Base-by-base conservation (phyloP, 352 stramenopile genomes). In the Blastocystis sp. region DNA sequence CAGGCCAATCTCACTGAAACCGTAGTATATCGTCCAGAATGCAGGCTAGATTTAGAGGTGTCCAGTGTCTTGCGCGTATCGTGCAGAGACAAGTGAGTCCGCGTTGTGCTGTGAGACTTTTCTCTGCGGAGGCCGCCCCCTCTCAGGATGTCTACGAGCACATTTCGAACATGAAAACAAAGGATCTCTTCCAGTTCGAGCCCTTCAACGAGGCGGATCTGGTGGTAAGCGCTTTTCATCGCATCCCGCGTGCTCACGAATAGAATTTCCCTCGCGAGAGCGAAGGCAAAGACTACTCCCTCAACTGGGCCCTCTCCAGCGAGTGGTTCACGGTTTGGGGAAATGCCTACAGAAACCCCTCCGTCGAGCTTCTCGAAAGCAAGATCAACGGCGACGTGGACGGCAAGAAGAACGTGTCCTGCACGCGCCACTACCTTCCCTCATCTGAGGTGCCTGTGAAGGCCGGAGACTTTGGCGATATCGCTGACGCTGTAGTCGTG, bases 271-370 rank as follows among this genome's bases (percentile, higher is more conserved):
- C 76, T 76, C 76, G 52, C 17, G 59, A 45, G 34, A 76, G 19
- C 7, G 38, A 11, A 4, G 76, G 76, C 69, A 70, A 61, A 23
- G 52, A 86, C 62, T 86, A 76, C 34, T 41, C 76, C 10, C 62
- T 86, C 0, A 86, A 86, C 28, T 86, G 76, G 76, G 60, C 76
- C 10, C 52, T 86, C 5, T 41, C 76, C 5, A 76, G 23, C 62
- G 76, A 86, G 41, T 79, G 41, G 17, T 76, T 86, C 40, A 86
- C 76, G 7, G 52, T 86, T 86, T 86, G 76, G 76, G 62, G 62
- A 59, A 86, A 86, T 86, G 76, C 76, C 9, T 86, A 86, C 45
- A 81, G 76, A 81, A 86, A 86, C 48, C 76, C 76, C 3, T 78
- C 48, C 34, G 38, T 41, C 11, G 62, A 86, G 17, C 23, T 86